Evolutionary conservation across 176 grass and related monocot species (phyloP).

Genomic region (Aegilops sharonensis): DNA sequence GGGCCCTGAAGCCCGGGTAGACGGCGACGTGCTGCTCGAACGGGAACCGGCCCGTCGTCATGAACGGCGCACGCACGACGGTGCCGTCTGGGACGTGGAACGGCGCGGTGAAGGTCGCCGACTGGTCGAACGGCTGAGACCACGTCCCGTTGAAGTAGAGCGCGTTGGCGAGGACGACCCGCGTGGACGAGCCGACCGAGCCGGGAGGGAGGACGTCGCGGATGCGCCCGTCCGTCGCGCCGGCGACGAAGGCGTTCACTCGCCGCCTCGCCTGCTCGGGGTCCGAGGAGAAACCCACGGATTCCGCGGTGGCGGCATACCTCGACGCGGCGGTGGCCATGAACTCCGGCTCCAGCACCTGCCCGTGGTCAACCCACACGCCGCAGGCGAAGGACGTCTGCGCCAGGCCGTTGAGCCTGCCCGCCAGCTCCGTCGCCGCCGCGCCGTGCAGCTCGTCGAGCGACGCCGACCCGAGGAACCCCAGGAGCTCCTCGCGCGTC

Average conservation of each 20-base stretch:
- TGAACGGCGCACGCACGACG: background rate
- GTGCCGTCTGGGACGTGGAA: background rate
- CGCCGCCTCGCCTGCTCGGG: background rate
- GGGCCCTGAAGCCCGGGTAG: background rate
- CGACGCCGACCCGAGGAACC: background rate
- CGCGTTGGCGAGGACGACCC: background rate
- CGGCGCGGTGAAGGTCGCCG: background rate
- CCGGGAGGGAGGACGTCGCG: background rate
- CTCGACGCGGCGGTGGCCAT: background rate
- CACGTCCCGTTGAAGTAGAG: background rate
- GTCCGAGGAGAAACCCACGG: background rate
- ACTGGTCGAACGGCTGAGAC: background rate
- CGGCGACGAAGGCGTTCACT: background rate
- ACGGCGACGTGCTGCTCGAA: background rate
- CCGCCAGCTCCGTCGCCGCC: background rate
- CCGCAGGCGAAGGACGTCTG: constrained; percentile 5
- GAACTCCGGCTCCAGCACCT: background rate
- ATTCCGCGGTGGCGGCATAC: background rate
- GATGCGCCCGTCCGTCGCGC: background rate
- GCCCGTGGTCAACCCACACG: background rate
- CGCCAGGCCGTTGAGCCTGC: background rate
- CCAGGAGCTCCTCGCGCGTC: background rate
- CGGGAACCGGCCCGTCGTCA: background rate
- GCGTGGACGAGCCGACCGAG: background rate
- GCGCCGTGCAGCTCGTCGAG: background rate